A percentile compares a stretch with the other conserved stretches of the same genome.
Evolutionary conservation across 2,329 filamentous ascomycete species (phyloP).

Genomic region (Penicillium sp.): DNA sequence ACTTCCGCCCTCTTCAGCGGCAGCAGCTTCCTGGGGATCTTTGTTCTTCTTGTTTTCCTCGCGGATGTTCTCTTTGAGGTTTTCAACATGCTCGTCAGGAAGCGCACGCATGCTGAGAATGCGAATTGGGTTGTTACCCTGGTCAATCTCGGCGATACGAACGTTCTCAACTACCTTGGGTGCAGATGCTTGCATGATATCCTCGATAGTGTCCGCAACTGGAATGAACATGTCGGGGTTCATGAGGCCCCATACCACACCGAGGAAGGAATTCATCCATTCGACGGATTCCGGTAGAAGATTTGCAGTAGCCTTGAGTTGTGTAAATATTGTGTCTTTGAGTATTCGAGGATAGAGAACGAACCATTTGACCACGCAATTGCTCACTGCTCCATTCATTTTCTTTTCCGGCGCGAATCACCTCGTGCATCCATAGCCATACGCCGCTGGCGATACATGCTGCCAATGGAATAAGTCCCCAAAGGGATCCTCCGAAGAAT

Average conservation of each 20-base stretch:
- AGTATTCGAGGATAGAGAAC: constrained; percentile 15
- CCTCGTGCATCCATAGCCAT: constrained; percentile 83
- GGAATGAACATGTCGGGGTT: constrained; percentile 93
- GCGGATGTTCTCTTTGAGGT: constrained; percentile 75
- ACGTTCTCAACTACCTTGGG: constrained; percentile 90
- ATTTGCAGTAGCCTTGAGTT: constrained; percentile 64
- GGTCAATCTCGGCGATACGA: constrained; percentile 87
- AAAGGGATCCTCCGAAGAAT: constrained; percentile 69
- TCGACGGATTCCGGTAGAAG: constrained; percentile 87
- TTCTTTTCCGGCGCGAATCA: constrained; percentile 73
- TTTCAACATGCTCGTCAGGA: constrained; percentile 71
- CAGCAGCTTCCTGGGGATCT: constrained; percentile 79
- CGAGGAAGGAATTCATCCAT: constrained; percentile 89
- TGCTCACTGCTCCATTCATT: constrained; percentile 86
- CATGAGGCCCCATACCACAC: constrained; percentile 80
- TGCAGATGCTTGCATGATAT: constrained; percentile 94
- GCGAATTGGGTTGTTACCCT: constrained; percentile 83
- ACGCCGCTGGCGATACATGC: constrained; percentile 69
- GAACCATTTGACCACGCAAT: constrained; percentile 68
- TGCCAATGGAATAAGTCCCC: constrained; percentile 68
- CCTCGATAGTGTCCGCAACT: constrained; percentile 86
- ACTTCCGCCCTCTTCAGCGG: constrained; percentile 82
- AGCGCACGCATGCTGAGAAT: constrained; percentile 82
- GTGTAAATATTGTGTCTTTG: constrained; percentile 5
- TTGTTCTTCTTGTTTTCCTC: constrained; percentile 73